These are phyloP conservation scores for grape (Vitis vinifera) DNA, from an alignment of 164 flowering plant genomes.

Conservation along the genomic window ASM3070453v1 NC_081822.1:8388501-8389000, in stretches of 20 bases:
- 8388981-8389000: constrained; percentile 65
- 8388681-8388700: constrained; percentile 89
- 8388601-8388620: constrained; percentile 96
- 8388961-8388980: constrained; percentile 60
- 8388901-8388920: constrained; percentile 41
- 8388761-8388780: constrained; percentile 28
- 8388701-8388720: constrained; percentile 89
- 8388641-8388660: constrained; percentile 85
- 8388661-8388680: constrained; percentile 92
- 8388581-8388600: constrained; percentile 96
- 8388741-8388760: constrained; percentile 25
- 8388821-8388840: constrained; percentile 76
- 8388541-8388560: constrained; percentile 47
- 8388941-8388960: constrained; percentile 64
- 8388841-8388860: constrained; percentile 70
- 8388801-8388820: constrained; percentile 34
- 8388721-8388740: constrained; percentile 75
- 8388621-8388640: constrained; percentile 95
- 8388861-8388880: constrained; percentile 82
- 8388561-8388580: constrained; percentile 87
- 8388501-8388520: too few relatives aligned
- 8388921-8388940: constrained; percentile 57
- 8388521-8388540: background rate
- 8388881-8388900: constrained; percentile 62
- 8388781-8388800: constrained; percentile 68